These are phyloP conservation scores for Botryotinia globosa DNA, from an alignment of 2,329 filamentous ascomycete genomes.

Conservation along the genomic window DNA sequence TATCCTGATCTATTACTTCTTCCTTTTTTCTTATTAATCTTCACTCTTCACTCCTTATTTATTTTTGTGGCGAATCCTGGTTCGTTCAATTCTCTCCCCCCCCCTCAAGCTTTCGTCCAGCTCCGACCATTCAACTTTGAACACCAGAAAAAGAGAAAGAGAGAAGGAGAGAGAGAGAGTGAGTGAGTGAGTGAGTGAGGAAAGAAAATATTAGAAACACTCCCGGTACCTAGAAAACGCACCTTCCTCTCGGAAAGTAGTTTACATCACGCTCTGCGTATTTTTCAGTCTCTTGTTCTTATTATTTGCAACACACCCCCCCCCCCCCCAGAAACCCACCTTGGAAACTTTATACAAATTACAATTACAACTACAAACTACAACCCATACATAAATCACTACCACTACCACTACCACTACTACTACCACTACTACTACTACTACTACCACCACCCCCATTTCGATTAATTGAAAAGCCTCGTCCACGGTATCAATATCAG, in stretches of 20 bases:
- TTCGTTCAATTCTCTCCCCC: neutral
- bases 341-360: conserved; percentile 11
- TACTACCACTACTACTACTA: neutral
- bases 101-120: neutral
- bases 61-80: neutral
- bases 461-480: conserved; percentile 1
- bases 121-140: neutral
- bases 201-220: neutral
- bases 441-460: neutral
- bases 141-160: neutral
- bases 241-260: neutral
- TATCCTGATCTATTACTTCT: neutral
- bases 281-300: neutral
- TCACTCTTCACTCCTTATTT: neutral
- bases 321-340: neutral
- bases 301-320: neutral
- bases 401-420: neutral
- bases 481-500: neutral
- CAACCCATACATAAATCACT: neutral
- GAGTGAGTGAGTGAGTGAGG: neutral
- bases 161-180: neutral
- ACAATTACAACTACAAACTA: conserved; percentile 3
- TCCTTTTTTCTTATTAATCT: neutral
- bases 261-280: conserved; percentile 8
- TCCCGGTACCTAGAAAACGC: neutral